These are phyloP conservation scores for Orbilia oligospora DNA, from an alignment of 2,329 filamentous ascomycete species.

Conservation along the genomic window DNA sequence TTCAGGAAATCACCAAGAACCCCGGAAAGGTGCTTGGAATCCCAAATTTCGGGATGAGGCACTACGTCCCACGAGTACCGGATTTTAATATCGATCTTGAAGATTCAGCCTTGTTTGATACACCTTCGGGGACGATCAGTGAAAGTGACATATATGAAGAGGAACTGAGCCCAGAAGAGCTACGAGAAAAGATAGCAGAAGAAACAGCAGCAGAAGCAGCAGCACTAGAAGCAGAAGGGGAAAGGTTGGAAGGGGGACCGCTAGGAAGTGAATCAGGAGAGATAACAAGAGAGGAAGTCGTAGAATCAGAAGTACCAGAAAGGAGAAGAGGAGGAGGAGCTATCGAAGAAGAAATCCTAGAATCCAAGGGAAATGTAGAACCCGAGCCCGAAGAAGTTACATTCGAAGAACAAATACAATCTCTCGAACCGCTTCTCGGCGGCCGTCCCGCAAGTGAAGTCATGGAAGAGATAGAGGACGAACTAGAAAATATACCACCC, in stretches of 20 bases:
- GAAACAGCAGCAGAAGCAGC: not conserved
- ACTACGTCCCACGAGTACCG: not conserved
- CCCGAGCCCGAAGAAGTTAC: not conserved
- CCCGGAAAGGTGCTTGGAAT: not conserved
- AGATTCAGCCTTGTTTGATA: not conserved
- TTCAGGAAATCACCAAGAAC: slow-evolving; percentile 8
- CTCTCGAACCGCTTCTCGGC: not conserved
- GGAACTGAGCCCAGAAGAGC: not conserved
- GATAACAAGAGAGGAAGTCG: no score
- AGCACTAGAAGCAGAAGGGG: not conserved
- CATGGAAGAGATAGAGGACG: not conserved
- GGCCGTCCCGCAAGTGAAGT: slow-evolving; percentile 1
- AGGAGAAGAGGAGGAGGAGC: no score
- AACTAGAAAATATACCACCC: not conserved
- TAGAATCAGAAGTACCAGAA: no score
- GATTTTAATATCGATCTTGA: not conserved
- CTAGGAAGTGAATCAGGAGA: no score
- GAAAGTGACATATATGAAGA: not conserved
- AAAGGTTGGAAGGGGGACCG: not conserved
- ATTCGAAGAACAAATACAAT: not conserved
- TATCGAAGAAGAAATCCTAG: no score
- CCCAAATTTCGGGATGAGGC: not conserved
- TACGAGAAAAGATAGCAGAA: not conserved
- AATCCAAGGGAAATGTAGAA: no score
- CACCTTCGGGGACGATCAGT: not conserved